A percentile compares a stretch with the other conserved stretches of the same genome.
Evolutionary conservation across 2,329 filamentous ascomycete genomes (phyloP).

Genomic region (Dactylellina haptotyla): DNA sequence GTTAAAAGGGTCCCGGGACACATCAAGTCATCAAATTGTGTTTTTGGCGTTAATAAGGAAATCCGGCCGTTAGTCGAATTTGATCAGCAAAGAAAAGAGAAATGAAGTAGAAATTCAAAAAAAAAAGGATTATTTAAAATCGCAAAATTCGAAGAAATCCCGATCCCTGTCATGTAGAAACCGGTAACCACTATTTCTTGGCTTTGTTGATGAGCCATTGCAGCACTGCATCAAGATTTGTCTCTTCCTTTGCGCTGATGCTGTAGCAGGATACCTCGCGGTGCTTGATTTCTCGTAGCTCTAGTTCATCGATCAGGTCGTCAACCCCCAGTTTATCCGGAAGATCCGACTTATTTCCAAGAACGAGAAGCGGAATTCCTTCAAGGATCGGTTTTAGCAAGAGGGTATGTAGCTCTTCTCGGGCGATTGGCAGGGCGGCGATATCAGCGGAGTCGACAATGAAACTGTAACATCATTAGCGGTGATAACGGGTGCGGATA

Average conservation of each 20-base stretch:
- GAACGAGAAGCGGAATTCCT: slow-evolving; percentile 89
- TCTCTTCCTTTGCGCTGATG: slow-evolving; percentile 98
- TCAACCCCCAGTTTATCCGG: slow-evolving; percentile 91
- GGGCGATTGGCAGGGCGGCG: slow-evolving; percentile 77
- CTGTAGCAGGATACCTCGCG: slow-evolving; percentile 98
- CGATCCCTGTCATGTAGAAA: slow-evolving; percentile 28
- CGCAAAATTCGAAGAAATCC: neutral
- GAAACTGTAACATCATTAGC: slow-evolving; percentile 68
- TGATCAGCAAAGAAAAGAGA: slow-evolving; percentile 22
- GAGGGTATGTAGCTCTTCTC: slow-evolving; percentile 89
- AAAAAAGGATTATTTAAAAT: slow-evolving; percentile 4
- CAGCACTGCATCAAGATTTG: slow-evolving; percentile 94
- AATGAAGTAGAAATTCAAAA: slow-evolving; percentile 11
- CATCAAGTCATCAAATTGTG: slow-evolving; percentile 53
- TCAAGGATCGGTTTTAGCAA: slow-evolving; percentile 84
- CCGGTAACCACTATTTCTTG: slow-evolving; percentile 69
- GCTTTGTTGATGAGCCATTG: slow-evolving; percentile 95
- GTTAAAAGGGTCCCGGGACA: slow-evolving; percentile 47
- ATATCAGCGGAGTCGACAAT: slow-evolving; percentile 96
- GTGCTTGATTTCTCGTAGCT: slow-evolving; percentile 86
- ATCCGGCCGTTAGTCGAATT: slow-evolving; percentile 38
- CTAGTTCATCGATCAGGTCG: slow-evolving; percentile 90
- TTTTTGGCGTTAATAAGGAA: slow-evolving; percentile 36
- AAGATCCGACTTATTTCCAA: slow-evolving; percentile 97
- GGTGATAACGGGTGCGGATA: neutral